Conservation (phyloP, 2,329 filamentous ascomycete species). For the Neophaeococcomyces aloes region DNA sequence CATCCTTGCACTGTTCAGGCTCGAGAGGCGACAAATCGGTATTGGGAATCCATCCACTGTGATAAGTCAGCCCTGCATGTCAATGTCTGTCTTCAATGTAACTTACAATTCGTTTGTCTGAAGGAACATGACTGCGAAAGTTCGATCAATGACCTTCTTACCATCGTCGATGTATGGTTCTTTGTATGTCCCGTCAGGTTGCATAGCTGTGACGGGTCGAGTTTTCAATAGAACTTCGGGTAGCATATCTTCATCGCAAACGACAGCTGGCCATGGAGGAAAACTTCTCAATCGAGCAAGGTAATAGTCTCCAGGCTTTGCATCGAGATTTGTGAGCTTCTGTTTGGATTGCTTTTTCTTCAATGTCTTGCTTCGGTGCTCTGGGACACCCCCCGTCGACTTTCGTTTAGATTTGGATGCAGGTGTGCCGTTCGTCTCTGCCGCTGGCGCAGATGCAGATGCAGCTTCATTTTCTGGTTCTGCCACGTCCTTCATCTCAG, state of each 20-base stretch:
- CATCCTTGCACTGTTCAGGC: constrained; percentile 56
- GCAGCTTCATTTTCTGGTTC: constrained; percentile 26
- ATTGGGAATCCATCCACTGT: constrained; percentile 84
- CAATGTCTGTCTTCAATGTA: neutral
- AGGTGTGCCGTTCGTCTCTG: constrained; percentile 42
- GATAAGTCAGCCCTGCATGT: constrained; percentile 15
- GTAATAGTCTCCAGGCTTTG: constrained; percentile 82
- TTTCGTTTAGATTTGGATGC: constrained; percentile 53
- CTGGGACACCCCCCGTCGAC: constrained; percentile 54
- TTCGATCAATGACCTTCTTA: constrained; percentile 73
- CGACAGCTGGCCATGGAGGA: constrained; percentile 85
- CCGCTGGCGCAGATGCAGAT: constrained; percentile 25
- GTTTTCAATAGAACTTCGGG: constrained; percentile 64
- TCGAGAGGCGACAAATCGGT: constrained; percentile 69
- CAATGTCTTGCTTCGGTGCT: constrained; percentile 66
- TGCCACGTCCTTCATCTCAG: constrained; percentile 18
- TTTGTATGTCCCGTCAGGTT: constrained; percentile 73
- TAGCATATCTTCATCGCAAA: constrained; percentile 91
- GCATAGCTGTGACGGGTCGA: constrained; percentile 73
- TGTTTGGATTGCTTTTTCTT: constrained; percentile 75
- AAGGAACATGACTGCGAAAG: constrained; percentile 91
- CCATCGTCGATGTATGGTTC: constrained; percentile 80
- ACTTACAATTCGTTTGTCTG: constrained; percentile 95
- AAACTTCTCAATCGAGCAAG: constrained; percentile 90
- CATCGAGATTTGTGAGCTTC: constrained; percentile 62